Evolutionary conservation across 768 basidiomycete genomes (phyloP).

Genomic region (Leccinum barrowsii): DNA sequence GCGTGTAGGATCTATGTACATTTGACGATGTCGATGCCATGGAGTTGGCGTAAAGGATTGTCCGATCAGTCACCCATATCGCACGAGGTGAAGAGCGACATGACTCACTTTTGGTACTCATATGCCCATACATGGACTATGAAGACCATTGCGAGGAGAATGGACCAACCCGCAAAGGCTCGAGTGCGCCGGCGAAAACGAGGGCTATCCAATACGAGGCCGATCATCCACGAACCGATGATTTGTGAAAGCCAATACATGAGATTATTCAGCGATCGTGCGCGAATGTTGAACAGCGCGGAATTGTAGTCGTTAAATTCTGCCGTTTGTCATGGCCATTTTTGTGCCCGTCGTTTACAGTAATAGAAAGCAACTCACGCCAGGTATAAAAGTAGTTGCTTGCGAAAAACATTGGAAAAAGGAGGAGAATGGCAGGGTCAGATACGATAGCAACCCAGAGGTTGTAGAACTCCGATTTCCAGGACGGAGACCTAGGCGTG

Average conservation of each 20-base stretch:
- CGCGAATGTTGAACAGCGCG: slow-evolving; percentile 77
- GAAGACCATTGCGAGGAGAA: slow-evolving; percentile 63
- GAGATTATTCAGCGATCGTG: slow-evolving; percentile 71
- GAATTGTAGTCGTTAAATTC: slow-evolving; percentile 80
- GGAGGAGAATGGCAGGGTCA: slow-evolving; percentile 67
- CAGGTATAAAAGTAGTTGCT: slow-evolving; percentile 87
- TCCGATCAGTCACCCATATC: background rate
- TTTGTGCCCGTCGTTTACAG: background rate
- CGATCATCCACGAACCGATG: slow-evolving; percentile 68
- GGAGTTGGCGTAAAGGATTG: background rate
- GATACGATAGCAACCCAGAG: slow-evolving; percentile 64
- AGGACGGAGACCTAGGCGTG: slow-evolving; percentile 63
- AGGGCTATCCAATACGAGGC: slow-evolving; percentile 60
- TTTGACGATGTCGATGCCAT: background rate
- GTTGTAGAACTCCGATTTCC: slow-evolving; percentile 71
- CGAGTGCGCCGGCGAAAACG: slow-evolving; percentile 59
- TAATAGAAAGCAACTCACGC: slow-evolving; percentile 44
- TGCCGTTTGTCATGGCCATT: slow-evolving; percentile 26
- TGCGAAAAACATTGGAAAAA: slow-evolving; percentile 87
- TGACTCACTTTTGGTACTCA: slow-evolving; percentile 65
- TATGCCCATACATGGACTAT: slow-evolving; percentile 73
- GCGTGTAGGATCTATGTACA: slow-evolving; percentile 51
- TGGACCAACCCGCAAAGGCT: slow-evolving; percentile 65
- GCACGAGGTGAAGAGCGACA: background rate
- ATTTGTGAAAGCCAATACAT: slow-evolving; percentile 82